A percentile compares a stretch with the other conserved stretches of the same genome.
Conservation (phyloP, 2,329 filamentous ascomycete species). For the Pseudohalonectria lignicola region DNA sequence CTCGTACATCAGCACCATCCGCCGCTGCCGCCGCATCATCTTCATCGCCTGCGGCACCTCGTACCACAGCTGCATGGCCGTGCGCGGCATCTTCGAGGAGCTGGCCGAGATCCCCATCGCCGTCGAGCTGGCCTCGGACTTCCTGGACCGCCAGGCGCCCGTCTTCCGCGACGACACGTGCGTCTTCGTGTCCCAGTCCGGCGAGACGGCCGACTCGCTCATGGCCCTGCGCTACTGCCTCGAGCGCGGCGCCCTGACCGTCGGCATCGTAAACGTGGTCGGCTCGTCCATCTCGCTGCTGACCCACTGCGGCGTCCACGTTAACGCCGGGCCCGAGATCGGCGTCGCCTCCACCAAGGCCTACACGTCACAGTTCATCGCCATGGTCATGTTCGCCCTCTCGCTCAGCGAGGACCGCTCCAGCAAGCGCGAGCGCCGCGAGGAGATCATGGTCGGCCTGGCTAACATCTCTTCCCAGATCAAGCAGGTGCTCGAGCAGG, state of each 20-base stretch:
- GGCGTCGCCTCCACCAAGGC: constrained; percentile 99
- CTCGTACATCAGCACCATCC: constrained; percentile 93
- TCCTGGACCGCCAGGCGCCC: constrained; percentile 90
- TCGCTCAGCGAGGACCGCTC: constrained; percentile 94
- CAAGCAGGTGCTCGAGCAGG: constrained; percentile 80
- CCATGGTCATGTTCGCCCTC: constrained; percentile 99
- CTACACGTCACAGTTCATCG: constrained; percentile 98
- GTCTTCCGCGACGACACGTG: constrained; percentile 99
- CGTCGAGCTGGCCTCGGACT: constrained; percentile 94
- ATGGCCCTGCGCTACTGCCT: constrained; percentile 97
- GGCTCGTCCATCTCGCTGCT: constrained; percentile 96
- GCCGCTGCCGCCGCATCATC: constrained; percentile 92
- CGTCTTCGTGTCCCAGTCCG: constrained; percentile 97
- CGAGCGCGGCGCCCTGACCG: constrained; percentile 91
- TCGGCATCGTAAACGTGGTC: constrained; percentile 97
- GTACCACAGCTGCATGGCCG: constrained; percentile 99
- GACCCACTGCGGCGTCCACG: constrained; percentile 98
- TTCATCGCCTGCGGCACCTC: constrained; percentile 98
- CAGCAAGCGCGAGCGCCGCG: constrained; percentile 81
- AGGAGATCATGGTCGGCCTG: constrained; percentile 94
- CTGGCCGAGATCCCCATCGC: constrained; percentile 95
- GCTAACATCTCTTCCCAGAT: constrained; percentile 83
- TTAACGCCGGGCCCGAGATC: constrained; percentile 97
- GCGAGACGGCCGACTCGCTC: constrained; percentile 94
- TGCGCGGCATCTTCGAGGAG: constrained; percentile 95